Base-by-base conservation (phyloP, 2,329 filamentous ascomycete species). In the Colletotrichum falcatum region DNA sequence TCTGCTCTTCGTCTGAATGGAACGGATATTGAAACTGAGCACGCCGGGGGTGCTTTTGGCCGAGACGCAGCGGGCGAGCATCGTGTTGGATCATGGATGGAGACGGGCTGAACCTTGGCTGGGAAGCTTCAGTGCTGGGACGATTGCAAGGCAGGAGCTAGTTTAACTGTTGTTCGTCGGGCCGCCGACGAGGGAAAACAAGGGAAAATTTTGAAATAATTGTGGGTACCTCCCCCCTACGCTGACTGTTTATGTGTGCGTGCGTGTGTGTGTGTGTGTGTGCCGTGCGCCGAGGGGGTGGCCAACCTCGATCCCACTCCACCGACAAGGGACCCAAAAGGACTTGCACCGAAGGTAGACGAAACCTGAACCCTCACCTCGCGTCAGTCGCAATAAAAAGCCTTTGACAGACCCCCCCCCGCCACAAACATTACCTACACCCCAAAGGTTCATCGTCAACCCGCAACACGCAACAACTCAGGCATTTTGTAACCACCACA, bases 361-460 rank as follows among this genome's bases (percentile, higher is more conserved):
- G 64, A 71, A 71, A 68, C 68, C 68, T 62, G 55, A 69, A 66
- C 64, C 68, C 68, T 70, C 68, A 18, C 68, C 68, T 70, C 68
- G n/a, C 61, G 53, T 49, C 64, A 61, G 64, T 71, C 59, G 58
- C 58, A 71, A 71, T 71, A 71, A 71, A 70, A 71, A 68, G 65
- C 44, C 59, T 69, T 61, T 65, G 49, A 58, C 46, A 23, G 44
- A 48, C 35, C 37, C 68, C n/a, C 20, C 42, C 58, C 67, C 56
- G 35, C 63, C 56, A 61, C 63, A 70, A 33, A 62, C 68, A 68
- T 37, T 59, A 68, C 58, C 44, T 16, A 39, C 37, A 8, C 33
- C 33, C 51, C 37, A 59, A 62, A 70, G 64, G 68, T 67, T 68
- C 53, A 70, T 30, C 58, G 44, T 59, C 68, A 71, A 68, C 58